Evolutionary conservation across 1,284 basidiomycete genomes (phyloP).

Genomic region (Agroathelia rolfsii): DNA sequence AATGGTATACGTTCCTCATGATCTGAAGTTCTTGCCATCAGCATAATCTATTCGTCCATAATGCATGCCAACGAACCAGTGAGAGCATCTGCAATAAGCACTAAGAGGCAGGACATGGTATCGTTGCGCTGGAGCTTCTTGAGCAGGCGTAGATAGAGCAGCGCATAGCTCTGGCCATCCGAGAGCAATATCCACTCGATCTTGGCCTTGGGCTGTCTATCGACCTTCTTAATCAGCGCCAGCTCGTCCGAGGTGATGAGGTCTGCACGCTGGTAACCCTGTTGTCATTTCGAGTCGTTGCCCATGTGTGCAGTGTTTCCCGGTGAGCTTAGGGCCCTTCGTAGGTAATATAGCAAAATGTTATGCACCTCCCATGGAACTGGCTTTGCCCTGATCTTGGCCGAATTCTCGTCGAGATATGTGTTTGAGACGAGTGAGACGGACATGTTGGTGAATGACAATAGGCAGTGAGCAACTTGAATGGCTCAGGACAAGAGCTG

Average conservation of each 20-base stretch:
- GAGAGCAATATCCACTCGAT: conserved; percentile 67
- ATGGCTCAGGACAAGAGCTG: neutral
- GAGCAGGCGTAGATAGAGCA: conserved; percentile 85
- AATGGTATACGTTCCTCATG: conserved; percentile 73
- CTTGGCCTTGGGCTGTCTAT: conserved; percentile 69
- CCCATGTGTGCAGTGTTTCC: conserved; percentile 6
- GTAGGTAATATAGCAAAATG: no score
- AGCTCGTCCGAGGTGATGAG: conserved; percentile 87
- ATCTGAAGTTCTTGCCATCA: conserved; percentile 34
- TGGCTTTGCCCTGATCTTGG: conserved; percentile 82
- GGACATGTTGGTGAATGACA: conserved; percentile 40
- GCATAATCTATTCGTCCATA: neutral
- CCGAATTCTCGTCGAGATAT: conserved; percentile 81
- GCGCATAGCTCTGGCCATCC: conserved; percentile 75
- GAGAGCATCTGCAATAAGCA: conserved; percentile 87
- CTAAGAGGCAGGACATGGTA: conserved; percentile 89
- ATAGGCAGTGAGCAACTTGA: neutral
- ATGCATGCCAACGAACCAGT: conserved; percentile 39
- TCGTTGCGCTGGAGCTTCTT: conserved; percentile 90
- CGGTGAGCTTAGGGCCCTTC: conserved; percentile 1
- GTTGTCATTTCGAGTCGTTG: conserved; percentile 11
- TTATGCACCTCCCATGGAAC: conserved; percentile 89
- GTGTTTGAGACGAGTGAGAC: conserved; percentile 79
- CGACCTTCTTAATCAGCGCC: conserved; percentile 82
- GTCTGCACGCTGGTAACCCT: conserved; percentile 94